Percentiles rank a stretch among this genome's conserved stretches.
phyloP scores from a whole-genome alignment of 345 rosid species.

The Dipteronia dyeriana region DNA sequence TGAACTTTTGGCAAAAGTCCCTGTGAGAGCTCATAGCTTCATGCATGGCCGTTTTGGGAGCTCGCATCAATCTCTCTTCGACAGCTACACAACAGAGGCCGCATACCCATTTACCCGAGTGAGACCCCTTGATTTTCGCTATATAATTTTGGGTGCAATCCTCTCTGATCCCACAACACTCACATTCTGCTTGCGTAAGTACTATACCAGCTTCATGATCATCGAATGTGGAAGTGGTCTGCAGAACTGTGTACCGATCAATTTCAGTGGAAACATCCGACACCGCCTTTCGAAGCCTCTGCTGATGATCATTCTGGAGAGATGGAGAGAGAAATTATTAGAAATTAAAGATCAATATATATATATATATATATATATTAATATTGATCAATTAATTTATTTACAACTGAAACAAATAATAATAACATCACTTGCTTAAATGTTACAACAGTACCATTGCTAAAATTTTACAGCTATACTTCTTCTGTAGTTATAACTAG shows the following conservation, averaged over 20 bases:
- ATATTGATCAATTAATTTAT: too few species aligned
- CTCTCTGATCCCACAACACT: constrained; percentile 52
- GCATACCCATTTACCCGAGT: constrained; percentile 51
- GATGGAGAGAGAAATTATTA: neutral
- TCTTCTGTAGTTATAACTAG: neutral
- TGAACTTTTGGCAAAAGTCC: constrained; percentile 48
- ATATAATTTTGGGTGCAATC: constrained; percentile 47
- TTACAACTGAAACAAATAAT: neutral
- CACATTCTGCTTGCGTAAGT: constrained; percentile 42
- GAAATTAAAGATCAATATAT: neutral
- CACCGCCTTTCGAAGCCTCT: constrained; percentile 32
- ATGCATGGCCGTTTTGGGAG: constrained; percentile 21
- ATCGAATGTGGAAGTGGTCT: neutral
- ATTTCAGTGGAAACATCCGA: constrained; percentile 37
- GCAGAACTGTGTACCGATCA: constrained; percentile 16
- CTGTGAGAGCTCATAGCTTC: constrained; percentile 44
- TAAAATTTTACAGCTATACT: too few species aligned
- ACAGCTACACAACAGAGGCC: constrained; percentile 59
- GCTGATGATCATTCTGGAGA: constrained; percentile 21
- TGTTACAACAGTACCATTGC: neutral
- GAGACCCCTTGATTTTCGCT: constrained; percentile 24
- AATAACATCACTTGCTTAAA: neutral
- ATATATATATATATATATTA: too few species aligned
- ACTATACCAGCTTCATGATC: constrained; percentile 17
- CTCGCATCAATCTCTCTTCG: constrained; percentile 30